phyloP scores from a whole-genome alignment of 1,284 basidiomycete genomes.

The Stygiomarasmius scandens region DNA sequence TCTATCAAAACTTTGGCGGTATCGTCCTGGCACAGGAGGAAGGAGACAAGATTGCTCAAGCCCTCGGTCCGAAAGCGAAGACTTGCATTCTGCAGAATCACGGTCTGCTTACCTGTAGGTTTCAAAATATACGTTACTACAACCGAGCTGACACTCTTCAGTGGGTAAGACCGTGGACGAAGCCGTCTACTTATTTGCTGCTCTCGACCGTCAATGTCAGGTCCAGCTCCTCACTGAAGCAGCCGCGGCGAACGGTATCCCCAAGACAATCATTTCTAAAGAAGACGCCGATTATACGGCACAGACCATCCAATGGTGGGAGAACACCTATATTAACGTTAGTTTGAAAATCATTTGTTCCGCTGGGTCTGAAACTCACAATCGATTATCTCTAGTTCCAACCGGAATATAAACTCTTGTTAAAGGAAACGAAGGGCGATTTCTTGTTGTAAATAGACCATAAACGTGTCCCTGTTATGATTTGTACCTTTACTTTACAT shows the following conservation, averaged over 20 bases:
- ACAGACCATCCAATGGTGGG: slow-evolving; percentile 24
- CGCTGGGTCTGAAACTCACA: not conserved
- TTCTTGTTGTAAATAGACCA: slow-evolving; percentile 25
- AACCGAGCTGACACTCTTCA: not conserved
- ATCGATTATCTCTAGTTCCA: slow-evolving; percentile 23
- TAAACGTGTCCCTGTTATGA: not conserved
- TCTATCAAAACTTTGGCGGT: slow-evolving; percentile 55
- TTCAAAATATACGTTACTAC: slow-evolving; percentile 16
- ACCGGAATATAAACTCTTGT: slow-evolving; percentile 27
- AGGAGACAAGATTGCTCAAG: slow-evolving; percentile 54
- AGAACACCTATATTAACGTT: slow-evolving; percentile 25
- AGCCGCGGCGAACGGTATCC: slow-evolving; percentile 38
- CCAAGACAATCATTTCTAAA: slow-evolving; percentile 29
- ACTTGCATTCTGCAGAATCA: slow-evolving; percentile 53
- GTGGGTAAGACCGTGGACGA: slow-evolving; percentile 29
- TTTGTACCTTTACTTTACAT: not conserved
- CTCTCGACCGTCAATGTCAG: slow-evolving; percentile 43
- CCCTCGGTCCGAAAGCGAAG: slow-evolving; percentile 47
- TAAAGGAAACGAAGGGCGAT: slow-evolving; percentile 30
- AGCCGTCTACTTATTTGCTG: slow-evolving; percentile 35
- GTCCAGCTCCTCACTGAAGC: slow-evolving; percentile 55
- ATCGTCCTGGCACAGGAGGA: slow-evolving; percentile 64
- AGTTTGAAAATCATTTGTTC: slow-evolving; percentile 4
- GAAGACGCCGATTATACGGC: slow-evolving; percentile 28
- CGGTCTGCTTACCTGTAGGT: slow-evolving; percentile 54